Conservation (phyloP, 2,329 filamentous ascomycete genomes). For the Beauveria sp. region DNA sequence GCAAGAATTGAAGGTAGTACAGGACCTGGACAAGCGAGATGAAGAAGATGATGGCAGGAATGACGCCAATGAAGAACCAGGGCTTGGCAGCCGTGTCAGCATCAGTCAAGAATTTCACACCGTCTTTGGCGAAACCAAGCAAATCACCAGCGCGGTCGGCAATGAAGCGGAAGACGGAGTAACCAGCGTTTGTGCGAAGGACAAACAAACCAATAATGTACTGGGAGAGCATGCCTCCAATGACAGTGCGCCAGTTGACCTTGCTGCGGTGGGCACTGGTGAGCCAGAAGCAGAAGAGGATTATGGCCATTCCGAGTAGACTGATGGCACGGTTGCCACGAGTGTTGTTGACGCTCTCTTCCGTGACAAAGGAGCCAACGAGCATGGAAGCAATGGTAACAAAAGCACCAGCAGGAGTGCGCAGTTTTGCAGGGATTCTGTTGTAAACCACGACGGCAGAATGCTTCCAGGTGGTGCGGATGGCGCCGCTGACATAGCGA, state of each 20-base stretch:
- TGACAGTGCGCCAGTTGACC: constrained; percentile 70
- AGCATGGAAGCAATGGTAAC: constrained; percentile 65
- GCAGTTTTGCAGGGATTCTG: constrained; percentile 58
- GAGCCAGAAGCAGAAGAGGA: constrained; percentile 57
- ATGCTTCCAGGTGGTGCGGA: constrained; percentile 60
- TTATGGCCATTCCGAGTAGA: constrained; percentile 67
- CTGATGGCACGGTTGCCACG: constrained; percentile 73
- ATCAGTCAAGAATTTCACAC: constrained; percentile 59
- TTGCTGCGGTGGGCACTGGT: constrained; percentile 62
- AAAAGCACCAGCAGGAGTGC: constrained; percentile 53
- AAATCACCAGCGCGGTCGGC: constrained; percentile 66
- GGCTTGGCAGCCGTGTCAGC: constrained; percentile 34
- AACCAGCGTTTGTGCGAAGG: constrained; percentile 70
- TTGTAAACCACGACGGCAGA: constrained; percentile 51
- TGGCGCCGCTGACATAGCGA: constrained; percentile 56
- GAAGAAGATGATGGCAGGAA: constrained; percentile 96
- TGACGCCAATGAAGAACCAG: constrained; percentile 71
- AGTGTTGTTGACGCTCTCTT: constrained; percentile 67
- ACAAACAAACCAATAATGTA: constrained; percentile 87
- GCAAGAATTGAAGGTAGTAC: constrained; percentile 71
- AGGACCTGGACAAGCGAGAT: constrained; percentile 82
- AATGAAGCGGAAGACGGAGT: constrained; percentile 87
- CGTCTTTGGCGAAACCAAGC: constrained; percentile 66
- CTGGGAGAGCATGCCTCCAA: constrained; percentile 81
- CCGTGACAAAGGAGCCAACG: constrained; percentile 68